Percentiles rank a stretch among this genome's conserved stretches.
These are phyloP conservation scores for Pseudoperonospora humuli DNA, from an alignment of 352 stramenopile genomes.

Conservation along the genomic window DNA sequence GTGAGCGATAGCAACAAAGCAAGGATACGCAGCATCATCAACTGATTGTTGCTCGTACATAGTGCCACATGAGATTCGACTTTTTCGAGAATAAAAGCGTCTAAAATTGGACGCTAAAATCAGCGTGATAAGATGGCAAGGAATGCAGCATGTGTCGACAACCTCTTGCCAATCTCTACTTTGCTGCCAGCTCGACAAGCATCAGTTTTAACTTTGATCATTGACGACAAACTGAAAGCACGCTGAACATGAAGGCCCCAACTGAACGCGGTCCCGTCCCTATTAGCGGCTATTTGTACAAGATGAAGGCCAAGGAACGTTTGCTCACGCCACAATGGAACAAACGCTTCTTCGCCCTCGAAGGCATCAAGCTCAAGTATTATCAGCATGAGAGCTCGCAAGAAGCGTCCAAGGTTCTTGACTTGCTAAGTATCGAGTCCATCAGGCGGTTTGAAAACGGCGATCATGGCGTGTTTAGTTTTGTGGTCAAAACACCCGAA, in stretches of 20 bases:
- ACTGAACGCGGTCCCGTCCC: no score
- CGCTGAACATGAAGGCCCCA: no score
- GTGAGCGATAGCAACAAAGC: constrained; percentile 12
- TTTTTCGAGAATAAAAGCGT: no score
- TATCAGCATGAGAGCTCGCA: constrained; percentile 55
- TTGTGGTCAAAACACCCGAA: constrained; percentile 68
- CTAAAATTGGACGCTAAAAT: no score
- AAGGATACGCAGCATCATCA: constrained; percentile 12
- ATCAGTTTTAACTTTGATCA: no score
- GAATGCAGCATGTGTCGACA: no score
- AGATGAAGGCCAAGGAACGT: constrained; percentile 71
- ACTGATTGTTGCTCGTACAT: constrained; percentile 1
- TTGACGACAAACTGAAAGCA: no score
- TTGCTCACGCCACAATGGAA: constrained; percentile 74
- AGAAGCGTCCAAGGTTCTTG: constrained; percentile 62
- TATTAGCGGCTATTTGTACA: constrained; percentile 77
- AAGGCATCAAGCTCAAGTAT: constrained; percentile 74
- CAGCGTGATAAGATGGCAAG: no score
- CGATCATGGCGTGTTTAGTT: constrained; percentile 73
- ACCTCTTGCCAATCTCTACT: no score
- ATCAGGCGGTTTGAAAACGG: constrained; percentile 77
- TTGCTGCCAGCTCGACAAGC: no score
- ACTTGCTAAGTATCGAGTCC: constrained; percentile 66
- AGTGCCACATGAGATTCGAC: constrained; percentile 1
- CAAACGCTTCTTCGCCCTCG: constrained; percentile 72